Percentiles rank a stretch among this genome's conserved stretches.
phyloP scores from a whole-genome alignment of 495 filamentous ascomycete genomes.

The Xylaria sp. region DNA sequence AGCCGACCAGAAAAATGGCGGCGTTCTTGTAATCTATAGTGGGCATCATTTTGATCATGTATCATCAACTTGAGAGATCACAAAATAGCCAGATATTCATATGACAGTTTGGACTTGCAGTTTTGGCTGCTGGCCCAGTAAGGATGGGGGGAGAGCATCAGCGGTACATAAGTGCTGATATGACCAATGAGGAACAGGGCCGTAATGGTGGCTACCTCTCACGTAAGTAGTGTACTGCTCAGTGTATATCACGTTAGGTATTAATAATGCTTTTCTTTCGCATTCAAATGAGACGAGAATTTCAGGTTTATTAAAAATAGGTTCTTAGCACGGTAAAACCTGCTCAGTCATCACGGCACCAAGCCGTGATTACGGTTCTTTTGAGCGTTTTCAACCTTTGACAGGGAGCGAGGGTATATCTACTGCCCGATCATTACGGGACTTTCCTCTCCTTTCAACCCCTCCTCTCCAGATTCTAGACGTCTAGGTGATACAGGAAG shows the following conservation, averaged over 20 bases:
- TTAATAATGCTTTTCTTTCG: not conserved
- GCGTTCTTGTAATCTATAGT: constrained; percentile 1
- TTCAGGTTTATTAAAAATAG: not conserved
- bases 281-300: not conserved
- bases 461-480: not conserved
- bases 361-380: no score
- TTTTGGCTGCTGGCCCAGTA: not conserved
- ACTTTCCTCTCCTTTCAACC: no score
- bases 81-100: not conserved
- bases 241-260: not conserved
- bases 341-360: no score
- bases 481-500: not conserved
- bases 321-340: no score
- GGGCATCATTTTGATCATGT: not conserved
- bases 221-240: not conserved
- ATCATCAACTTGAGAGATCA: not conserved
- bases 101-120: not conserved
- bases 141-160: not conserved
- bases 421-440: not conserved
- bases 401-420: not conserved
- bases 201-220: constrained; percentile 1
- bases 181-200: not conserved
- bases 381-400: not conserved
- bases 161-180: not conserved
- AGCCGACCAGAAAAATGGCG: not conserved